Conservation (phyloP, 169 alveolate genomes). For the Cryptosporidium tyzzeri region DNA sequence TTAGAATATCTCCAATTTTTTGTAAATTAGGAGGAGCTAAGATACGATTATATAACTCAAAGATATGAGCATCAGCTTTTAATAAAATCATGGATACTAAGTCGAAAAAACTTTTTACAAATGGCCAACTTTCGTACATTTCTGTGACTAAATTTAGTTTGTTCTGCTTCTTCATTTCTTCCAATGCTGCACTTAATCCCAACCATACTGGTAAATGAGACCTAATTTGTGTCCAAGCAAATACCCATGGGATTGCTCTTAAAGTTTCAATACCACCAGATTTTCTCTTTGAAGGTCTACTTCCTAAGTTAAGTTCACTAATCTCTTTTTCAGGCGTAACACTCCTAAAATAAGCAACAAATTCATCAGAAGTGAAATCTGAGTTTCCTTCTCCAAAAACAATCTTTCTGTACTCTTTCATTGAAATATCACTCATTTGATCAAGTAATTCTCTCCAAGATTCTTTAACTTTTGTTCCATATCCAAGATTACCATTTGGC, state of each 20-base stretch:
- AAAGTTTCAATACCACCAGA: slow-evolving; percentile 86
- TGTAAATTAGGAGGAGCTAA: slow-evolving; percentile 54
- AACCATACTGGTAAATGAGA: slow-evolving; percentile 88
- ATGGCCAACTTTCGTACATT: slow-evolving; percentile 86
- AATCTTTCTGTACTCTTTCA: slow-evolving; percentile 82
- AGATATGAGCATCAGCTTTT: slow-evolving; percentile 80
- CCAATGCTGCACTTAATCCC: slow-evolving; percentile 82
- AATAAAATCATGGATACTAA: slow-evolving; percentile 85
- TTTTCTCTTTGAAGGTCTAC: slow-evolving; percentile 86
- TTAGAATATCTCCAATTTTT: slow-evolving; percentile 50
- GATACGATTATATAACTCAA: slow-evolving; percentile 73
- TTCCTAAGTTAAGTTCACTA: slow-evolving; percentile 86
- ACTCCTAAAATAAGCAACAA: slow-evolving; percentile 84
- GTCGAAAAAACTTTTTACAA: slow-evolving; percentile 84
- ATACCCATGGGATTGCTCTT: slow-evolving; percentile 91
- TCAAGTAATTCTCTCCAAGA: slow-evolving; percentile 85
- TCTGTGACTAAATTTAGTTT: slow-evolving; percentile 78
- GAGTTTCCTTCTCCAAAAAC: slow-evolving; percentile 82
- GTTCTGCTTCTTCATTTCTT: slow-evolving; percentile 71
- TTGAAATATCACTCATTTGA: slow-evolving; percentile 82
- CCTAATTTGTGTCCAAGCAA: slow-evolving; percentile 89
- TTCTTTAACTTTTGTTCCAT: slow-evolving; percentile 8
- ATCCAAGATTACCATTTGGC: not conserved
- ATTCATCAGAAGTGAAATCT: slow-evolving; percentile 81
- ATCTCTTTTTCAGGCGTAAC: slow-evolving; percentile 88